phyloP scores from a whole-genome alignment of 2,329 filamentous ascomycete species.

The Volutella citrinella region DNA sequence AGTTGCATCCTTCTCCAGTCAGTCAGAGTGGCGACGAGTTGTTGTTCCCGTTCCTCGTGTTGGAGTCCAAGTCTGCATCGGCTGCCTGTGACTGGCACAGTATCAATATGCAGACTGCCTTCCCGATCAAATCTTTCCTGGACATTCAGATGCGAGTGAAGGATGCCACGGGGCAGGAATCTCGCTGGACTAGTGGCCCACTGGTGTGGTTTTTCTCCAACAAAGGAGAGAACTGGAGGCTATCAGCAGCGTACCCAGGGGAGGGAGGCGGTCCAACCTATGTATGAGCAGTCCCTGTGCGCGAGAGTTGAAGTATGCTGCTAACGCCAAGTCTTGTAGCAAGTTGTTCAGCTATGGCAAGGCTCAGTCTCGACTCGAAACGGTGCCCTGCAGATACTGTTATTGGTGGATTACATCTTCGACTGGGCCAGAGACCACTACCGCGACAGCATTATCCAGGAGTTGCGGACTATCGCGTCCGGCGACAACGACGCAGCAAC shows the following conservation, averaged over 20 bases:
- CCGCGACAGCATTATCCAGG: slow-evolving; percentile 7
- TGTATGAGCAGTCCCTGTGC: no score
- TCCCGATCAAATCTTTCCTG: slow-evolving; percentile 10
- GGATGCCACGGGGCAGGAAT: background rate
- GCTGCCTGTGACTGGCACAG: slow-evolving; percentile 6
- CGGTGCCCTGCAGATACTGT: slow-evolving; percentile 7
- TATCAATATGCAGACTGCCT: slow-evolving; percentile 13
- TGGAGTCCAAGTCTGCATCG: slow-evolving; percentile 6
- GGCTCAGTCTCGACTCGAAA: slow-evolving; percentile 6
- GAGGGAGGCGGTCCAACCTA: no score
- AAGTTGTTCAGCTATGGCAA: slow-evolving; percentile 6
- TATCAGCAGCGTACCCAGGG: slow-evolving; percentile 2
- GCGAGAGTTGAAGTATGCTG: no score
- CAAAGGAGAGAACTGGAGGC: slow-evolving; percentile 7
- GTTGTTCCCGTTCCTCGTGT: slow-evolving; percentile 6
- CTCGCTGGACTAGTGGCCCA: slow-evolving; percentile 1
- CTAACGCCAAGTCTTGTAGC: no score
- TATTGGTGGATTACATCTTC: slow-evolving; percentile 12
- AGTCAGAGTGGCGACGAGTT: slow-evolving; percentile 2
- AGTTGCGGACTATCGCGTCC: slow-evolving; percentile 7
- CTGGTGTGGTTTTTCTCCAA: slow-evolving; percentile 8
- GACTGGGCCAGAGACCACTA: slow-evolving; percentile 13
- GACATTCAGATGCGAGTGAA: background rate
- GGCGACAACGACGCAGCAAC: slow-evolving; percentile 2
- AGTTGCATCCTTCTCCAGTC: no score